phyloP scores from a whole-genome alignment of 305 asterid genomes.

The Salvia sclarea region DNA sequence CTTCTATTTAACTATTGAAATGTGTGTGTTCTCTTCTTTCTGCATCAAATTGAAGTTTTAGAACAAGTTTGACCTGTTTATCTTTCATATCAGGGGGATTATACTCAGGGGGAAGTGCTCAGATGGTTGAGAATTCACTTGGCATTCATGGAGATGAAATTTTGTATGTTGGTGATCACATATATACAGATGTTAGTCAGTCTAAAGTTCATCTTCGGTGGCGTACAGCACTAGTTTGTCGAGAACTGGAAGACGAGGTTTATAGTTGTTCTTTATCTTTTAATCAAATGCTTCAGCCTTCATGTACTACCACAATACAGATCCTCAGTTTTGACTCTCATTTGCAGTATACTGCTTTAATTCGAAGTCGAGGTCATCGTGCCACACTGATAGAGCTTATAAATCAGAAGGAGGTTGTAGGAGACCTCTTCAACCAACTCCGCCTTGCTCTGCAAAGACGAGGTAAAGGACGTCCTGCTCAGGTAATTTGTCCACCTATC shows the following conservation, averaged over 20 bases:
- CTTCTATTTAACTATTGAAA: not conserved
- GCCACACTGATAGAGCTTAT: slow-evolving; percentile 72
- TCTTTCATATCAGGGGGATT: slow-evolving; percentile 58
- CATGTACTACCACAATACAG: slow-evolving; percentile 1
- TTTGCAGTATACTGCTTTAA: slow-evolving; percentile 80
- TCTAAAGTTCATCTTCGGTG: slow-evolving; percentile 90
- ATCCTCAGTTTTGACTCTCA: slow-evolving; percentile 29
- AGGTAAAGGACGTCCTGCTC: slow-evolving; percentile 80
- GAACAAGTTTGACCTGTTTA: slow-evolving; percentile 11
- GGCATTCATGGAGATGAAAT: slow-evolving; percentile 89
- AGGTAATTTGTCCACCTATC: slow-evolving; percentile 46
- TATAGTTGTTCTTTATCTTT: slow-evolving; percentile 21
- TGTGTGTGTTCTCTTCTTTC: not conserved
- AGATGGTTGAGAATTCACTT: slow-evolving; percentile 87
- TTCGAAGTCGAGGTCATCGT: slow-evolving; percentile 62
- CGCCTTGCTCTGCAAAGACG: slow-evolving; percentile 88
- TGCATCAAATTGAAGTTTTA: not conserved
- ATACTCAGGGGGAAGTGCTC: slow-evolving; percentile 94
- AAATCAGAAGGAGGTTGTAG: slow-evolving; percentile 86
- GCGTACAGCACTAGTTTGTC: slow-evolving; percentile 91
- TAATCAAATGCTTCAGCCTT: slow-evolving; percentile 25
- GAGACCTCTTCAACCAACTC: slow-evolving; percentile 94
- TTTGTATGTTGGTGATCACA: slow-evolving; percentile 89
- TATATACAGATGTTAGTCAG: slow-evolving; percentile 92
- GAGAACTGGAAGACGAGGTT: slow-evolving; percentile 93